Evolutionary conservation across 805 yeast species (phyloP), one percentile per base, ranked within the genome.

Genomic region (Candida piceae): DNA sequence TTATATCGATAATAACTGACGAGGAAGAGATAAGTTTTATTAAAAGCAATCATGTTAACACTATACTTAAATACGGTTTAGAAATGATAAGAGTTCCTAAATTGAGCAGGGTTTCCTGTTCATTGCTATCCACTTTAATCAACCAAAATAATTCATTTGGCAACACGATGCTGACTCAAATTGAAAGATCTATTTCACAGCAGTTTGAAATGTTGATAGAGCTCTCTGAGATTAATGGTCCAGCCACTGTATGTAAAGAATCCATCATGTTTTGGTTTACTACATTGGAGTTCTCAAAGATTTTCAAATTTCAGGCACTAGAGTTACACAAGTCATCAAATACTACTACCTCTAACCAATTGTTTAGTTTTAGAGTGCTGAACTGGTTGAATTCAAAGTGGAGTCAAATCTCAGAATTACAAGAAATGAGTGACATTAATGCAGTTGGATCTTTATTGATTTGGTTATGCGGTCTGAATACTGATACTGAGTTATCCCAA

Each of bases 141-240:
- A 29, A 38, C 15, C 31, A 43, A 8, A 30, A 35, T 6, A 15
- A 15, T 12, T 22, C 35, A 4, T 16, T 29, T 6, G 16, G 29
- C 9, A 29, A 35, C 13, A 19, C 40, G 3, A 18, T 36, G 1
- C 29, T 50, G 4, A 13, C 38, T 15, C 28, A 35, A 6, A 25
- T 57, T 3, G 83, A 78, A 36, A 52, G 53, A 7, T 53, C 72
- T 0, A 46, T 77, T 7, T 38, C 61, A 4, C 71, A 65, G 30
- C 74, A 72, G 42, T 54, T 78, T 22, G 72, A 70, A 29, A 71
- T 70, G 20, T 35, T 77, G 2, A 58, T 73, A 32, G 82, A 78
- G 25, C 51, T 72, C 5, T 60, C 84, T 0, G 81, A 75, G 31
- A 60, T 78, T 1, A 74, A 72, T 52, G 90, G 90, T 0, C 90